Evolutionary conservation across 108 stramenopile species (phyloP).

Genomic region (Stephanodiscus triporus): DNA sequence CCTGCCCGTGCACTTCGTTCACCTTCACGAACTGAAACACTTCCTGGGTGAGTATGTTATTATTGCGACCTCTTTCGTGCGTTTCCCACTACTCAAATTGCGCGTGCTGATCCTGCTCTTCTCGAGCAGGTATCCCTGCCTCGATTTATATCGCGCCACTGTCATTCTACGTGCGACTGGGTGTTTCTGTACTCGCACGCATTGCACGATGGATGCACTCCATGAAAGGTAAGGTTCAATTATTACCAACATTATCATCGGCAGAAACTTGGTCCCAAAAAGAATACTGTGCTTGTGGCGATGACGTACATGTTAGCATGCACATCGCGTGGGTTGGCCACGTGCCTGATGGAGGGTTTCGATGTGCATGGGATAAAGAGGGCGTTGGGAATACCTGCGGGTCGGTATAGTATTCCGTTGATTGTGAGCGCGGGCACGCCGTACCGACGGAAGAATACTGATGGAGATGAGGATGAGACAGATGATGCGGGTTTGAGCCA

Average conservation of each 20-base stretch:
- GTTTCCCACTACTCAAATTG: slow-evolving; percentile 48
- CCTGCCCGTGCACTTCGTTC: slow-evolving; percentile 63
- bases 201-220: slow-evolving; percentile 42
- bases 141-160: slow-evolving; percentile 58
- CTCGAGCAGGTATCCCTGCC: slow-evolving; percentile 79
- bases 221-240: slow-evolving; percentile 20
- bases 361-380: slow-evolving; percentile 63
- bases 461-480: slow-evolving; percentile 18
- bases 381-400: slow-evolving; percentile 62
- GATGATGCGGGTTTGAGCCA: slow-evolving; percentile 77
- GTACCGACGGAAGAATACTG: slow-evolving; percentile 24
- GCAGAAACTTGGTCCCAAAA: slow-evolving; percentile 88
- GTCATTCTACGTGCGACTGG: slow-evolving; percentile 62
- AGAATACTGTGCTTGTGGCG: slow-evolving; percentile 92
- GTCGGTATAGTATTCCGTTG: slow-evolving; percentile 68
- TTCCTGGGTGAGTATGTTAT: slow-evolving; percentile 30
- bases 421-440: slow-evolving; percentile 71
- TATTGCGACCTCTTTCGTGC: no score
- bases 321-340: slow-evolving; percentile 75
- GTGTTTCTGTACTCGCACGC: slow-evolving; percentile 47
- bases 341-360: slow-evolving; percentile 94
- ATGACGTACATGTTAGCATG: slow-evolving; percentile 88
- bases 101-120: slow-evolving; percentile 63
- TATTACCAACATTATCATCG: slow-evolving; percentile 73
- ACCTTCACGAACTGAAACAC: slow-evolving; percentile 50